phyloP scores from a whole-genome alignment of 306 rosid genomes.

The Quercus wislizeni region DNA sequence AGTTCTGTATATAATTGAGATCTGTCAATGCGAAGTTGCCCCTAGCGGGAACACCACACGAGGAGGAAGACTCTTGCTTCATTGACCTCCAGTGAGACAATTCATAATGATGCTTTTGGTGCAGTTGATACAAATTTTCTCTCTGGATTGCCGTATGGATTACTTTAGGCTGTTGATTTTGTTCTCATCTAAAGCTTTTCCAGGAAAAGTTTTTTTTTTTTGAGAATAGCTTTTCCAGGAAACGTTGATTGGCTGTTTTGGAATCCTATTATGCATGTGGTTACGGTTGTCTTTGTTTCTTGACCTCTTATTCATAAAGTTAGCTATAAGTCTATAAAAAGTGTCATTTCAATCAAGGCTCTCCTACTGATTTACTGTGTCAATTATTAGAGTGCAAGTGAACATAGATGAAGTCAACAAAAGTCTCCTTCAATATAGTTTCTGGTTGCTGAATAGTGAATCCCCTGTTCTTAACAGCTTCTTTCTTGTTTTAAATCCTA shows the following conservation, averaged over 20 bases:
- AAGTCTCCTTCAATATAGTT: too few species aligned
- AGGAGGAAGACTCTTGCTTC: background rate
- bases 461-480: too few species aligned
- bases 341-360: too few species aligned
- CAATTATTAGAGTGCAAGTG: background rate
- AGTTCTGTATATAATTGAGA: background rate
- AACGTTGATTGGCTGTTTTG: slow-evolving; percentile 13
- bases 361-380: background rate
- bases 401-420: background rate
- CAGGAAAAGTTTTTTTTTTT: background rate
- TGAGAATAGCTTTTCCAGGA: background rate
- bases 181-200: slow-evolving; percentile 2
- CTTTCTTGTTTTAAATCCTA: too few species aligned
- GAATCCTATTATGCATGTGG: slow-evolving; percentile 20
- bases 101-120: slow-evolving; percentile 8
- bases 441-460: too few species aligned
- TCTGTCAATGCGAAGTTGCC: background rate
- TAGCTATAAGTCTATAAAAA: background rate
- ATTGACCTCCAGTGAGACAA: slow-evolving; percentile 26
- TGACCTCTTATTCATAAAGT: background rate
- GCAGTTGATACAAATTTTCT: background rate
- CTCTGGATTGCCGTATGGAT: background rate
- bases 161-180: background rate
- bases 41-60: background rate
- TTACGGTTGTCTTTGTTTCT: background rate